Evolutionary conservation across 345 rosid genomes (phyloP), one percentile per base, ranked within the genome.

Genomic region (Eucalyptus pauciflora): DNA sequence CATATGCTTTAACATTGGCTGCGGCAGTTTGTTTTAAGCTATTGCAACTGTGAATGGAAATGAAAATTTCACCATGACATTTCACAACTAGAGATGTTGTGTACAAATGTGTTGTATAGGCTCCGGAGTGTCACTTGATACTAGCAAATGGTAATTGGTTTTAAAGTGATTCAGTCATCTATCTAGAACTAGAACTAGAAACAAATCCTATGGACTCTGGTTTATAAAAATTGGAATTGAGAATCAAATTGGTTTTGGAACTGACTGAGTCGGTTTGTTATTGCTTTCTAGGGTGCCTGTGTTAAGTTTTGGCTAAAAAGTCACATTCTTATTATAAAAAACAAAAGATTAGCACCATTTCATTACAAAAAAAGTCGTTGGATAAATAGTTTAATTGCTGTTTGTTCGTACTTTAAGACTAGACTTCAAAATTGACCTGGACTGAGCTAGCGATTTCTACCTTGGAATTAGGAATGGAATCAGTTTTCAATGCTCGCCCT

Each of bases 191-290:
- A n/a, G n/a, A n/a, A n/a, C n/a, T 7, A 16, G 80, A 5, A 69
- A 69, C 80, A 69, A 33, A 69, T 3, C 43, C 7, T 33, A 17
- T 33, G 22, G 18, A 37, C 76, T 69, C 7, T 37, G 3, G 1
- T 69, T 31, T 69, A 37, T 15, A 31, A 69, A 5, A 37, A 31
- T 31, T 69, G 3, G 2, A 69, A 31, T 33, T 17, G 4, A 17
- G 13, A 69, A 33, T 9, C 12, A 31, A 69, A 31, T 15, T 7
- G 22, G 12, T 31, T 67, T 67, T 16, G 20, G 12, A 69, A 33
- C 0, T 1, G 12, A 33, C 3, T 17, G 25, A 3, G 6, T 33
- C 7, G 1, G 6, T 69, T 69, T 31, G 3, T 3, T 67, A 8
- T 13, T 16, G 22, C 20, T 31, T 67, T 67, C 22, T 16, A 14